Conservation (phyloP, 2,329 filamentous ascomycete genomes). For the Monilinia fructicola region DNA sequence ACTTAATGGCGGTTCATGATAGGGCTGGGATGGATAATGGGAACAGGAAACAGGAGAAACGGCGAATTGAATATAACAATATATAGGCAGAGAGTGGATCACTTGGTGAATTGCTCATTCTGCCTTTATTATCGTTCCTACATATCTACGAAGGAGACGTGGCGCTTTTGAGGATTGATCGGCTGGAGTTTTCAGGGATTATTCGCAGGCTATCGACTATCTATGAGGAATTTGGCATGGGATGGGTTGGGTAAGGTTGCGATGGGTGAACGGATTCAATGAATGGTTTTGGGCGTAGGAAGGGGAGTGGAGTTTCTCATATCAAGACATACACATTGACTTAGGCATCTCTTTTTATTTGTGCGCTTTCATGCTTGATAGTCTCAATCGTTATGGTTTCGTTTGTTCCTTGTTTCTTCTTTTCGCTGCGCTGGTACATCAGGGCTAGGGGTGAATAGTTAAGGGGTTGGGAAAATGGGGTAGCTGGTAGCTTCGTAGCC, state of each 20-base stretch:
- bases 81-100: conserved; percentile 5
- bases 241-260: not conserved
- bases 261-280: conserved; percentile 2
- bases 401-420: not conserved
- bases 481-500: not conserved
- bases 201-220: not conserved
- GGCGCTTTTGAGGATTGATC: not conserved
- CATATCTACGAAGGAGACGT: not conserved
- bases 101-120: not conserved
- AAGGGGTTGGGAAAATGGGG: too few relatives aligned
- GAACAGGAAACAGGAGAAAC: not conserved
- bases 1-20: not conserved
- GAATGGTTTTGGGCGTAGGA: not conserved
- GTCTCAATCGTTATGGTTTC: not conserved
- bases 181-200: not conserved
- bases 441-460: too few relatives aligned
- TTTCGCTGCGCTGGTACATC: not conserved
- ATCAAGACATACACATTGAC: conserved; percentile 1
- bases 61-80: not conserved
- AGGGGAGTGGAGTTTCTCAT: not conserved
- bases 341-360: not conserved
- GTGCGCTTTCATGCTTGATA: not conserved
- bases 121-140: not conserved
- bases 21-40: not conserved
- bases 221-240: not conserved